Evolutionary conservation across 352 stramenopile species (phyloP), one percentile per base, ranked within the genome.

Genomic region (Lagenidium sp.): DNA sequence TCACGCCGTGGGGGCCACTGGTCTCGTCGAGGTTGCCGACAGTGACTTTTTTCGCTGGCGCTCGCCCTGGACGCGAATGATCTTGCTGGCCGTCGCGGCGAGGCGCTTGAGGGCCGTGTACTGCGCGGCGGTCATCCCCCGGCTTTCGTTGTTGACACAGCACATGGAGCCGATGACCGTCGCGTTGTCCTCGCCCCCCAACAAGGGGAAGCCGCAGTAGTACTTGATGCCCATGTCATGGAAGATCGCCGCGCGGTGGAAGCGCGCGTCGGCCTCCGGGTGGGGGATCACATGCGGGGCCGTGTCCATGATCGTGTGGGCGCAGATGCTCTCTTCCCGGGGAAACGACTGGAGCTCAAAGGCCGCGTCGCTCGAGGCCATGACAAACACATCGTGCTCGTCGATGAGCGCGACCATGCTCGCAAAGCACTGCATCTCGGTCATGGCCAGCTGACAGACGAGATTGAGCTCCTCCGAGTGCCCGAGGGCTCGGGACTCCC

Each of bases 131-230:
- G 60, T 79, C 40, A 88, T 53, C 25, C 66, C 45, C 35, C 49
- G 55, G 22, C 55, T 56, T 44, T 69, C 38, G 20, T 44, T 47
- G 46, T 79, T 58, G n/a, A 78, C 50, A 38, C 75, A 87, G 50
- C 71, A 85, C 20, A 87, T 38, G 4, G 62, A 63, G 15, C 72
- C 75, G 41, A 87, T 76, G 32, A 81, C 53, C 1, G 63, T 56
- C 26, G n/a, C n/a, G n/a, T 43, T 41, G 73, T 39, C 55, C 42
- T 49, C 75, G 49, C 6, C 55, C 28, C 6, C 63, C 38, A 32
- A 62, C 8, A 89, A 39, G 12, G 77, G 77, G 23, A 86, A 85
- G 1, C 77, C 77, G 43, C 71, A 86, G 63, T 89, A 86, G 51
- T 76, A 89, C 44, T 65, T 68, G 11, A 66, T 55, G 6, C 55